phyloP scores from a whole-genome alignment of 225 moss, liverwort and hornwort species.

The Bryoerythrophyllum caledonicum region DNA sequence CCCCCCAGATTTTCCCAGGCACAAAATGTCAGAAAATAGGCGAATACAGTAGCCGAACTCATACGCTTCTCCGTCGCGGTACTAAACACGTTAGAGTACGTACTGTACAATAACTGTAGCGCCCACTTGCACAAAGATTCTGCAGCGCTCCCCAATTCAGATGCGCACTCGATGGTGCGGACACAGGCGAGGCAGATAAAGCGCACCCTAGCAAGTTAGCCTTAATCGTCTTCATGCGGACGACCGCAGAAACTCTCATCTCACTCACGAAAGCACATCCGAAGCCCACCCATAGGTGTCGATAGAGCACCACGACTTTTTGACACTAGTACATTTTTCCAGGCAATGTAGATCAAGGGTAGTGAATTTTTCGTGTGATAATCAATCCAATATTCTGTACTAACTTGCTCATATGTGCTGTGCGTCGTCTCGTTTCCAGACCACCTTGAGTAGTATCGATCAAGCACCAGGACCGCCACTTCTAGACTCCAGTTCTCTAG shows the following conservation, averaged over 20 bases:
- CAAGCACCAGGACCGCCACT: too few species aligned
- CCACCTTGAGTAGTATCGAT: too few species aligned
- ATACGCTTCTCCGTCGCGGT: background rate
- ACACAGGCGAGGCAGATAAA: constrained; percentile 3
- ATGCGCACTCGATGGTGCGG: constrained; percentile 15
- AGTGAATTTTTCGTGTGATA: too few species aligned
- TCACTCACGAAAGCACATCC: background rate
- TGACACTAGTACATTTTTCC: background rate
- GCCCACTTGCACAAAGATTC: constrained; percentile 27
- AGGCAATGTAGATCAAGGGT: background rate
- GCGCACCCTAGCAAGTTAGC: background rate
- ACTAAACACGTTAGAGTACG: too few species aligned
- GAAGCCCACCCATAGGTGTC: background rate
- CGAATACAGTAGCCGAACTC: too few species aligned
- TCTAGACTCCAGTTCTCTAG: too few species aligned
- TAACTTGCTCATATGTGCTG: background rate
- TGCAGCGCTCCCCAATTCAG: background rate
- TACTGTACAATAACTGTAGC: background rate
- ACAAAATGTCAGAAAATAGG: background rate
- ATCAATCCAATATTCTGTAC: too few species aligned
- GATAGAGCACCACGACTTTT: background rate
- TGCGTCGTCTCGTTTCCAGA: background rate
- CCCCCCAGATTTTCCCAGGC: too few species aligned
- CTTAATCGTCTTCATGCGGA: background rate
- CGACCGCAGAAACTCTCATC: background rate